Conservation (phyloP, 1,284 basidiomycete genomes). For the Heliocybe sulcata region DNA sequence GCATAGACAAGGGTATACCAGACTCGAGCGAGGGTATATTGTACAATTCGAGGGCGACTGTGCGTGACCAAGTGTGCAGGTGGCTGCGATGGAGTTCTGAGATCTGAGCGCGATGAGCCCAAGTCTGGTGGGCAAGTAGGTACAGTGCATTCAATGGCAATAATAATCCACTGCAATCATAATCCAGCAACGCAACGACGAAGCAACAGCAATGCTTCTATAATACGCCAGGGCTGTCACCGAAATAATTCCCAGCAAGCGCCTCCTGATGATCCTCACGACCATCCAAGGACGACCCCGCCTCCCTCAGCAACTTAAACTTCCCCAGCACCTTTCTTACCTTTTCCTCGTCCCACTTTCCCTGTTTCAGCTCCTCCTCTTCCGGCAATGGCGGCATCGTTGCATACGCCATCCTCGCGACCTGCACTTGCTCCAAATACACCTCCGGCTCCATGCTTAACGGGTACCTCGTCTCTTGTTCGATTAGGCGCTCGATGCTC, state of each 20-base stretch:
- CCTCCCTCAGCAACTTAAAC: slow-evolving; percentile 36
- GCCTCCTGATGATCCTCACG: slow-evolving; percentile 37
- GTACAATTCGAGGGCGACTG: background rate
- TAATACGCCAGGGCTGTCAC: slow-evolving; percentile 40
- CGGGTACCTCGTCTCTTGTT: slow-evolving; percentile 44
- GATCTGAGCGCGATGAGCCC: no score
- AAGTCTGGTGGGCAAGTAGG: no score
- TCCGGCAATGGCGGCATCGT: slow-evolving; percentile 56
- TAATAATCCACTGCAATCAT: background rate
- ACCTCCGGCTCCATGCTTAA: slow-evolving; percentile 32
- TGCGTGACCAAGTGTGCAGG: no score
- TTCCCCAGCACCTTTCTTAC: slow-evolving; percentile 38
- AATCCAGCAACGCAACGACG: no score
- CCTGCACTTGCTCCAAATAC: slow-evolving; percentile 55
- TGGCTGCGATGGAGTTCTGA: no score
- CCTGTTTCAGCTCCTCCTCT: slow-evolving; percentile 23
- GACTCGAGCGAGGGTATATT: background rate
- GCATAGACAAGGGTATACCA: background rate
- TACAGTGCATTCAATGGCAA: background rate
- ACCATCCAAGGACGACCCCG: slow-evolving; percentile 19
- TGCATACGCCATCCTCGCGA: slow-evolving; percentile 54
- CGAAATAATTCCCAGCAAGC: slow-evolving; percentile 57
- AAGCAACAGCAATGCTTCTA: slow-evolving; percentile 1
- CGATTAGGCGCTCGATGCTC: slow-evolving; percentile 67
- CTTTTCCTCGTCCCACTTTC: slow-evolving; percentile 29